These are phyloP conservation scores for Diaporthe ampelina DNA, from an alignment of 2,329 filamentous ascomycete species.

Conservation along the genomic window DNA sequence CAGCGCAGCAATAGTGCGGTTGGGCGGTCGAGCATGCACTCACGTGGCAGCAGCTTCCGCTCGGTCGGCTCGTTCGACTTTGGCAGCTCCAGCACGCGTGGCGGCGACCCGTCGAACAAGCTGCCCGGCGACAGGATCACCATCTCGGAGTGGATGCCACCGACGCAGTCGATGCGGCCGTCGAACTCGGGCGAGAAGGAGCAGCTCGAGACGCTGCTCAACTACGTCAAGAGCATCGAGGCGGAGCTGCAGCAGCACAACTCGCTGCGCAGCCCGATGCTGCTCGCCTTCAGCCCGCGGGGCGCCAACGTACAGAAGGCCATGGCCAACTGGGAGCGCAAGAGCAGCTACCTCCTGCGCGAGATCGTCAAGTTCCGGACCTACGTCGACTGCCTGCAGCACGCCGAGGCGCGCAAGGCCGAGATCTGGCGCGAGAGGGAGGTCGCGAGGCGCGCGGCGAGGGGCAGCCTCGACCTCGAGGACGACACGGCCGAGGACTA, in stretches of 20 bases:
- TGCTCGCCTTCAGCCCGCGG: slow-evolving; percentile 88
- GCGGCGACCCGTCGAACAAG: slow-evolving; percentile 57
- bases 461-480: slow-evolving; percentile 61
- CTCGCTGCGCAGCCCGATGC: slow-evolving; percentile 86
- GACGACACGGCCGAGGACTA: slow-evolving; percentile 45
- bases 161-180: slow-evolving; percentile 89
- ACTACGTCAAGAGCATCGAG: slow-evolving; percentile 89
- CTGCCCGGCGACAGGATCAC: slow-evolving; percentile 87
- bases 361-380: slow-evolving; percentile 98
- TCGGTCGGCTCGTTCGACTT: slow-evolving; percentile 73
- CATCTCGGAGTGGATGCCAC: slow-evolving; percentile 91
- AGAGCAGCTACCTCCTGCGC: slow-evolving; percentile 89
- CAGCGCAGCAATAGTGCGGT: slow-evolving; percentile 66
- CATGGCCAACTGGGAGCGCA: slow-evolving; percentile 97
- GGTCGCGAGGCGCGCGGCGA: slow-evolving; percentile 62
- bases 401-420: slow-evolving; percentile 77
- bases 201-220: slow-evolving; percentile 80
- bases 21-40: slow-evolving; percentile 60
- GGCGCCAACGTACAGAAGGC: slow-evolving; percentile 85
- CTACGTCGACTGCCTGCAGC: slow-evolving; percentile 87
- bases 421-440: slow-evolving; percentile 78
- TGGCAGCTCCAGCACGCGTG: slow-evolving; percentile 61
- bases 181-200: slow-evolving; percentile 84
- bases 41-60: slow-evolving; percentile 63
- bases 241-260: slow-evolving; percentile 90